Conservation (phyloP, 768 basidiomycete species). For the Amanita fuliginea region DNA sequence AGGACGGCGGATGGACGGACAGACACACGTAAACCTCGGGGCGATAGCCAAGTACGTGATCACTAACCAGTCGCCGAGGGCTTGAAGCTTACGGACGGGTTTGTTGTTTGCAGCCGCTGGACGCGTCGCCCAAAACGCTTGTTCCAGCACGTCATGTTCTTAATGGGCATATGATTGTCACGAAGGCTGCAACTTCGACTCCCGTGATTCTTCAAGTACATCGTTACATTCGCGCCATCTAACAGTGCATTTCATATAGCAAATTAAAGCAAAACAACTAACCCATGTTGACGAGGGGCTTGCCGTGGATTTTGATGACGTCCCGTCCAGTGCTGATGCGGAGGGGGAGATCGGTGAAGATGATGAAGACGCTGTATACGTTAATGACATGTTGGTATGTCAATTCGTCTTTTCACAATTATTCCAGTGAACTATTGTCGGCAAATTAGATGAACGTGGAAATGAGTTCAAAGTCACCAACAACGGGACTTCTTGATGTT, state of each 20-base stretch:
- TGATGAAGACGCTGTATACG: conserved; percentile 11
- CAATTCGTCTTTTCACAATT: background rate
- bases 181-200: background rate
- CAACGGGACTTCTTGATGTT: background rate
- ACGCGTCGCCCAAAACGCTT: background rate
- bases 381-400: conserved; percentile 12
- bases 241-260: background rate
- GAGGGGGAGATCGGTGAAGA: conserved; percentile 10
- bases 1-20: background rate
- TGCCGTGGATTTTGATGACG: conserved; percentile 4
- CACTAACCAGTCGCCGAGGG: background rate
- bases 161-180: background rate
- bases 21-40: background rate
- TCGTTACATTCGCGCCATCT: background rate
- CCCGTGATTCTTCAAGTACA: background rate
- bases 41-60: background rate
- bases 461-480: conserved; percentile 5
- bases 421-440: background rate
- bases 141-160: background rate
- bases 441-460: background rate
- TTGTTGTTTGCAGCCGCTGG: background rate
- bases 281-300: background rate
- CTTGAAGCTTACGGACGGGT: background rate
- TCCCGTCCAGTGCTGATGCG: conserved; percentile 10
- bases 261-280: background rate